These are phyloP conservation scores for Trichoderma polysporum DNA, from an alignment of 2,329 filamentous ascomycete genomes.

Conservation along the genomic window DNA sequence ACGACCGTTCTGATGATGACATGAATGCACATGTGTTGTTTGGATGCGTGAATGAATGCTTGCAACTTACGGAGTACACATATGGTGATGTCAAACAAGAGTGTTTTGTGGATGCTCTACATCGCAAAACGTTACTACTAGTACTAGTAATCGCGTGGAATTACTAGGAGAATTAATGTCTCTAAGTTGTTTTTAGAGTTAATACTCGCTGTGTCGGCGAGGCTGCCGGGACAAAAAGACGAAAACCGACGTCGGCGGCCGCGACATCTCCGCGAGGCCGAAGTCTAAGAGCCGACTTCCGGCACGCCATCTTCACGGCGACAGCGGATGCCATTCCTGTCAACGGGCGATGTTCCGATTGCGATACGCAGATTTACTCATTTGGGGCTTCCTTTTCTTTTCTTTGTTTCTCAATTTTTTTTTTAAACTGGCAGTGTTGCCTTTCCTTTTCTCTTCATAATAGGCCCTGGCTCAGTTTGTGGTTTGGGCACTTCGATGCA, in stretches of 20 bases:
- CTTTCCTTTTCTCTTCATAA: background rate
- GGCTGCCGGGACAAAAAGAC: background rate
- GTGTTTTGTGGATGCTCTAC: background rate
- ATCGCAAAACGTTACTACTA: background rate
- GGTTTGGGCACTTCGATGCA: background rate
- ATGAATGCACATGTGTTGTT: background rate
- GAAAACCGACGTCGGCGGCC: background rate
- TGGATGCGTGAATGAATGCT: background rate
- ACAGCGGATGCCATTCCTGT: background rate
- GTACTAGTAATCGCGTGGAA: background rate
- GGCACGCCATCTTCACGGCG: background rate
- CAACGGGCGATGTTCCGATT: background rate
- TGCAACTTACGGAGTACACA: background rate
- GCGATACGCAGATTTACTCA: background rate
- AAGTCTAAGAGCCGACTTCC: slow-evolving; percentile 7
- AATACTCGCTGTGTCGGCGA: background rate
- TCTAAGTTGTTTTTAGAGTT: background rate
- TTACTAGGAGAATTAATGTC: background rate
- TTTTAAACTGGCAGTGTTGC: background rate
- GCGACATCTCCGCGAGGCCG: slow-evolving; percentile 11
- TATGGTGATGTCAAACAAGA: background rate
- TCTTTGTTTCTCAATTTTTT: background rate
- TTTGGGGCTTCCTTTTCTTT: background rate
- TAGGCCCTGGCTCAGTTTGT: background rate
- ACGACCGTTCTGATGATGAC: background rate